These are phyloP conservation scores for Cynanchum wilfordii DNA, from an alignment of 257 asterid genomes.

Conservation along the genomic window DNA sequence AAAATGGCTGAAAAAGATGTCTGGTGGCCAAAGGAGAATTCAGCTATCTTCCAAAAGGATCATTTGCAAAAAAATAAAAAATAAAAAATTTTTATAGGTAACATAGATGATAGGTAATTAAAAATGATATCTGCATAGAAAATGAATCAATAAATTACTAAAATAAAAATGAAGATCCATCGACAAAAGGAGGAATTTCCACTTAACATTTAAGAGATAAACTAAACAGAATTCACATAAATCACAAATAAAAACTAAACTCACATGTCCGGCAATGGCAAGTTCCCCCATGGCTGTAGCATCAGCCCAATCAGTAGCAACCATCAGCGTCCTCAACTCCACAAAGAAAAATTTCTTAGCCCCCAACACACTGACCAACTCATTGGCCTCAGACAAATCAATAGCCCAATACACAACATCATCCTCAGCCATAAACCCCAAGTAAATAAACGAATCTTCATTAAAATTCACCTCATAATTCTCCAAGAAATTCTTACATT, in stretches of 20 bases:
- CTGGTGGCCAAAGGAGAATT: background rate
- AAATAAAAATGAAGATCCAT: background rate
- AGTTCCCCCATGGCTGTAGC: constrained; percentile 69
- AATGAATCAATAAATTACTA: background rate
- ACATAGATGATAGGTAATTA: background rate
- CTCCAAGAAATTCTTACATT: constrained; percentile 60
- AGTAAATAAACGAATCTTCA: constrained; percentile 68
- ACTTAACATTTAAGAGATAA: background rate
- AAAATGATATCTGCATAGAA: background rate
- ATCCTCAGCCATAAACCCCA: constrained; percentile 60
- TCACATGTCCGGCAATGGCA: constrained; percentile 90
- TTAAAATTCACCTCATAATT: constrained; percentile 46
- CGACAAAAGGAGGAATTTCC: background rate
- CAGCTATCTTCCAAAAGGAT: background rate
- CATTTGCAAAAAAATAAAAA: background rate
- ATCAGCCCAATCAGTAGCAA: constrained; percentile 96
- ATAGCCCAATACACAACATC: constrained; percentile 88
- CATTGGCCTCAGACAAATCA: constrained; percentile 73
- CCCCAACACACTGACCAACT: constrained; percentile 55
- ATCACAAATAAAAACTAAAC: constrained; percentile 17
- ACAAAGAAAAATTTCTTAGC: constrained; percentile 55
- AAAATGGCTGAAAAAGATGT: background rate
- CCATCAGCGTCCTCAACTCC: constrained; percentile 95
- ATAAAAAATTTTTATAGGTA: background rate
- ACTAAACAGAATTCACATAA: background rate